A percentile compares a stretch with the other conserved stretches of the same genome.
Conservation (phyloP, 1,139 yeast genomes). For the Debaryomycetaceae sp. region DNA sequence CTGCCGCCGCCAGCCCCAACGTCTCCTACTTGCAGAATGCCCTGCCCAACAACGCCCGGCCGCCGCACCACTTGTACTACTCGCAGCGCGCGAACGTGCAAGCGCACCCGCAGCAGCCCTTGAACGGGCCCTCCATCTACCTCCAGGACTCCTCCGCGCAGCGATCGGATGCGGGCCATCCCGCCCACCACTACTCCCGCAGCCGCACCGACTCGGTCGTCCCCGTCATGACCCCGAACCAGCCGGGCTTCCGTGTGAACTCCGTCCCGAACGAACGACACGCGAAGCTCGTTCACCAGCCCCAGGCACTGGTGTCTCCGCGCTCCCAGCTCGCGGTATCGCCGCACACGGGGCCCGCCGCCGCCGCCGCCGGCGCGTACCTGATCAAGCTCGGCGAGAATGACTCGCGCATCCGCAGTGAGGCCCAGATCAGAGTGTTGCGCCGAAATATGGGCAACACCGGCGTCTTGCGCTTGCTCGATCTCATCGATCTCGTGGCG, state of each 20-base stretch:
- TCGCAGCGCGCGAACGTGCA: too few relatives aligned
- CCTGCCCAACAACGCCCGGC: too few relatives aligned
- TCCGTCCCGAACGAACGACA: too few relatives aligned
- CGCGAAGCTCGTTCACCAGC: too few relatives aligned
- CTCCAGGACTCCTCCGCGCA: neutral
- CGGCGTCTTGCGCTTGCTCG: constrained; percentile 30
- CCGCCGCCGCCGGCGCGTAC: too few relatives aligned
- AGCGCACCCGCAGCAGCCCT: neutral
- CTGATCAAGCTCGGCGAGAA: neutral
- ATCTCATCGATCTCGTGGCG: constrained; percentile 26
- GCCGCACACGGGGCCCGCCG: neutral
- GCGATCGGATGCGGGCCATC: neutral
- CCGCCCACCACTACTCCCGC: neutral
- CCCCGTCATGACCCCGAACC: too few relatives aligned
- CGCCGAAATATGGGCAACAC: constrained; percentile 36
- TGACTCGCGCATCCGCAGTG: constrained; percentile 4
- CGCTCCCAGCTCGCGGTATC: neutral
- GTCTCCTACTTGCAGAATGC: too few relatives aligned
- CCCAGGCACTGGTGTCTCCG: too few relatives aligned
- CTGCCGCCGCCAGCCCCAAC: too few relatives aligned
- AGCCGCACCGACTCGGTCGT: neutral
- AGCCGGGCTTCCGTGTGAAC: too few relatives aligned
- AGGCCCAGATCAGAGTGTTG: constrained; percentile 24
- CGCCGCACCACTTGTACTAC: too few relatives aligned
- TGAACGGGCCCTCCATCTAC: neutral